Percentiles rank a stretch among this genome's conserved stretches.
Evolutionary conservation across 371 early-diverging fungal genomes (phyloP).

Genomic region (Cokeromyces recurvatus): DNA sequence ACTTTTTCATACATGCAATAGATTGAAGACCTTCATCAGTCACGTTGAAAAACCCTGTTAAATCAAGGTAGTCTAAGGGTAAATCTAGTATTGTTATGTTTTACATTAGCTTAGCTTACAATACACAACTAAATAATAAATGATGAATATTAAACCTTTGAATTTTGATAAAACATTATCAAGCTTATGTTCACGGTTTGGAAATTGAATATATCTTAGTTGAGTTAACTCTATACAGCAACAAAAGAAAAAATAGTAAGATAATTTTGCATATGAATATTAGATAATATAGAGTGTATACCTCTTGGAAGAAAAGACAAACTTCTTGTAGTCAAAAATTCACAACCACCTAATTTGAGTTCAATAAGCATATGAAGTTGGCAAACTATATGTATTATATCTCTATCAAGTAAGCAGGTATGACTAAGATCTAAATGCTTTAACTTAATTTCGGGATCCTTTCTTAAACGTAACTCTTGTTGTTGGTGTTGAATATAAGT

Average conservation of each 20-base stretch:
- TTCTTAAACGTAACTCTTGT: not conserved
- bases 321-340: conserved; percentile 18
- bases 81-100: conserved; percentile 16
- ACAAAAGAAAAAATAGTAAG: not conserved
- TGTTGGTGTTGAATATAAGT: conserved; percentile 13
- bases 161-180: conserved; percentile 27
- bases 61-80: conserved; percentile 27
- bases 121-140: no score
- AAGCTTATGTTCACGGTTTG: conserved; percentile 33
- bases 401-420: conserved; percentile 23
- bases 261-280: no score
- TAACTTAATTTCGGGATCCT: conserved; percentile 4
- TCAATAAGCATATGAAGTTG: conserved; percentile 20
- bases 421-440: conserved; percentile 24
- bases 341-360: conserved; percentile 27
- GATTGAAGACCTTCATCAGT: conserved; percentile 29
- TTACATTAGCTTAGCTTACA: not conserved
- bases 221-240: conserved; percentile 15
- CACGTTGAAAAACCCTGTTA: conserved; percentile 27
- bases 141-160: conserved; percentile 30
- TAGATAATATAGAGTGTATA: conserved; percentile 4
- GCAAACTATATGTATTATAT: conserved; percentile 20
- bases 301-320: conserved; percentile 28
- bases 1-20: conserved; percentile 27
- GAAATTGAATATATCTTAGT: conserved; percentile 30